Evolutionary conservation across 768 basidiomycete genomes (phyloP).

Genomic region (Panellus pusillus): DNA sequence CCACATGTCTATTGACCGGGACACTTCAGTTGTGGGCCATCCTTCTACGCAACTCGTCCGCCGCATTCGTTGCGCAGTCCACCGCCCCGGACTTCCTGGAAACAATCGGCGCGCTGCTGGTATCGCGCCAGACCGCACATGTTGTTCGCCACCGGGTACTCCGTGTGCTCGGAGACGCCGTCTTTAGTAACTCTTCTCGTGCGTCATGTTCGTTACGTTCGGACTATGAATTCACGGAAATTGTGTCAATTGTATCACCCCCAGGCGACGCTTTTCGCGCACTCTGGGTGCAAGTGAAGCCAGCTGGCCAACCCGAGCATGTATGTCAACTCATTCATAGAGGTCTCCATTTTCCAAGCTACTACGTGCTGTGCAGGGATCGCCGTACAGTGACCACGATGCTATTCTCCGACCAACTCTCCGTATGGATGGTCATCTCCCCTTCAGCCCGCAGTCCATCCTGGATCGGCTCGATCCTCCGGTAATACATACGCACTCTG

Average conservation of each 20-base stretch:
- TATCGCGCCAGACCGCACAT: conserved; percentile 1
- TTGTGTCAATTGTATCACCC: not conserved
- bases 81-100: conserved; percentile 17
- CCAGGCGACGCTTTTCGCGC: conserved; percentile 4
- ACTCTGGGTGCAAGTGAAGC: conserved; percentile 14
- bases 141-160: conserved; percentile 19
- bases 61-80: conserved; percentile 17
- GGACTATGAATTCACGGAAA: not conserved
- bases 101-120: conserved; percentile 3
- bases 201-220: not conserved
- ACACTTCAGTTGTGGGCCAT: conserved; percentile 15
- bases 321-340: not conserved
- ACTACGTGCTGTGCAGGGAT: conserved; percentile 10
- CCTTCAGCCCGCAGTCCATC: not conserved
- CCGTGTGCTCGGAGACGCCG: conserved; percentile 17
- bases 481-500: not conserved
- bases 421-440: not conserved
- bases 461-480: conserved; percentile 11
- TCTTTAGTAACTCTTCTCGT: conserved; percentile 13
- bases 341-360: not conserved
- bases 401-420: conserved; percentile 1
- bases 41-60: conserved; percentile 17
- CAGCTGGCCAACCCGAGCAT: not conserved
- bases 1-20: not conserved
- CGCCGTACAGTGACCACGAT: conserved; percentile 13